Conservation (phyloP, 805 yeast genomes). For the Lachancea lanzarotensis region DNA sequence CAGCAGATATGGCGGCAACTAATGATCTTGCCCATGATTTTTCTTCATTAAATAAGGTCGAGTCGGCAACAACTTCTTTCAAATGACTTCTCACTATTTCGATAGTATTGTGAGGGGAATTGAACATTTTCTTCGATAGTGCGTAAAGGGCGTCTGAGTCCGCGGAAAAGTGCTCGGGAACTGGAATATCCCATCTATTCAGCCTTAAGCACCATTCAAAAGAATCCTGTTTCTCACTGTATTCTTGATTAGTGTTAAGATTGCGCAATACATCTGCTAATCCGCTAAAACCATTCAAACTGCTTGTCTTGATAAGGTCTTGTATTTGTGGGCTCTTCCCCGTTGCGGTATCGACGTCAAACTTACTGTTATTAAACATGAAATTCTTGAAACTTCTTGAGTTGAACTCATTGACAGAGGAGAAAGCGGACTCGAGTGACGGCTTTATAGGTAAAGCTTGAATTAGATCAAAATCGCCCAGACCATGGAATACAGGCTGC, state of each 20-base stretch:
- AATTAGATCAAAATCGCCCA: conserved; percentile 58
- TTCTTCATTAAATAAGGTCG: conserved; percentile 8
- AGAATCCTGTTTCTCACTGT: conserved; percentile 18
- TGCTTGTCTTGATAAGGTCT: conserved; percentile 35
- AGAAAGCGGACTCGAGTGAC: conserved; percentile 45
- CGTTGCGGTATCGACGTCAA: conserved; percentile 34
- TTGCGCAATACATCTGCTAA: conserved; percentile 41
- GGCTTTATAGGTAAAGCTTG: conserved; percentile 60
- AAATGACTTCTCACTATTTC: conserved; percentile 2
- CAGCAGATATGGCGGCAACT: conserved; percentile 13
- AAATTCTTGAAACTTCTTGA: conserved; percentile 38
- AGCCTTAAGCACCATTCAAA: conserved; percentile 74
- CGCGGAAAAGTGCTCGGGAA: conserved; percentile 31
- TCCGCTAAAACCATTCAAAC: conserved; percentile 51
- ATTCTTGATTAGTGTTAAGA: conserved; percentile 12
- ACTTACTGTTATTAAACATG: conserved; percentile 49
- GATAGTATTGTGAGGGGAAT: conserved; percentile 15
- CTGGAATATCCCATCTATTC: conserved; percentile 68
- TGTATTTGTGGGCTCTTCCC: conserved; percentile 1
- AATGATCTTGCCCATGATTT: conserved; percentile 21
- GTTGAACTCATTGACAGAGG: conserved; percentile 32
- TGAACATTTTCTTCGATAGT: conserved; percentile 43
- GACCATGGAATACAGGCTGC: conserved; percentile 39
- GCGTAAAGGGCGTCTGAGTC: conserved; percentile 47
- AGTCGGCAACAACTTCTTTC: conserved; percentile 5